Evolutionary conservation across 2,329 filamentous ascomycete genomes (phyloP), one percentile per base, ranked within the genome.

Genomic region (Anthostomella pinea): DNA sequence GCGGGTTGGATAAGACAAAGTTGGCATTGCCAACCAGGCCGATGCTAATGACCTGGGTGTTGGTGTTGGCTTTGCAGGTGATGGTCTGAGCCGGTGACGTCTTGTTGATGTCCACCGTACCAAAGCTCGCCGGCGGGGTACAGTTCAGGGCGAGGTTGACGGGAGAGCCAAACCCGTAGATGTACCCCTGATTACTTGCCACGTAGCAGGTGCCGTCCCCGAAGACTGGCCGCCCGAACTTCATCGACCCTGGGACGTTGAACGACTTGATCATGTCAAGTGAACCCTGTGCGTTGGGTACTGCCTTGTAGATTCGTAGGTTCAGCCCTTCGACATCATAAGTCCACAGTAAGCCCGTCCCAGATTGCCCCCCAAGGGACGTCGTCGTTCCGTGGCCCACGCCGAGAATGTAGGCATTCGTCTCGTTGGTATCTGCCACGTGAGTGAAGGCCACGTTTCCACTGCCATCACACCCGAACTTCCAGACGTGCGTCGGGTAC

Each of bases 221-320:
- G 38, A 80, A 79, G 3, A 76, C 73, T 2, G 76, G 72, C 2
- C 75, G 66, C 3, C 69, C 71, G 44, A 80, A 80, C 56, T 80
- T 80, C 29, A 66, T 72, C 4, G 71, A 66, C 0, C 70, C 72
- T 0, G 67, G 62, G 9, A 78, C 64, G 17, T 69, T 69, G 45
- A 78, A 77, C 1, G 65, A 65, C 20, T 70, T 68, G 43, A 79
- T 65, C 33, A 72, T 57, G 2, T 60, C 69, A 30, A 80, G 52
- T 1, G 55, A 41, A 0, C 69, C 70, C 16, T 69, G 6, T 6
- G 8, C 64, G 7, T 63, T 56, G 0, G 73, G 76, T 1, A 77
- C 55, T 0, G 74, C 69, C 15, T 75, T 65, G 47, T 76, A 78
- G 21, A 77, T 65, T 14, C 71, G 65, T 8, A 78, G 62, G 39